Conservation (phyloP, 495 filamentous ascomycete species). For the Aspergillus homomorphus region DNA sequence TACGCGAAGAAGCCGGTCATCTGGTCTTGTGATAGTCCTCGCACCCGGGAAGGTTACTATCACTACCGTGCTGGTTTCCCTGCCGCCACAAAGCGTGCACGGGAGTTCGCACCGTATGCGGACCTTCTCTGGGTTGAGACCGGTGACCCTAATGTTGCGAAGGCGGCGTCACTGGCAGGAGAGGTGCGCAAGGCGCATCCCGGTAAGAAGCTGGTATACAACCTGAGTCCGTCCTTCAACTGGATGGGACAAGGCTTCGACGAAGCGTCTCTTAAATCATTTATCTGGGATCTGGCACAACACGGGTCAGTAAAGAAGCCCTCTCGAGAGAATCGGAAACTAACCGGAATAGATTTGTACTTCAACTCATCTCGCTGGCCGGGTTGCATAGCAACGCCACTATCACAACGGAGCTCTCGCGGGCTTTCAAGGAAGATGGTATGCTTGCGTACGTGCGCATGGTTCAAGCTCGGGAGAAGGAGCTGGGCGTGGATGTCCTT, state of each 20-base stretch:
- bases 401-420: slow-evolving; percentile 79
- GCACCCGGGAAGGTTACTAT: slow-evolving; percentile 94
- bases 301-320: slow-evolving; percentile 57
- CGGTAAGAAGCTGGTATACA: slow-evolving; percentile 91
- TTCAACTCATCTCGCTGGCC: slow-evolving; percentile 90
- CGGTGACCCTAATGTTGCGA: slow-evolving; percentile 75
- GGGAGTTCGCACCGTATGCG: slow-evolving; percentile 86
- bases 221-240: slow-evolving; percentile 94
- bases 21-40: slow-evolving; percentile 89
- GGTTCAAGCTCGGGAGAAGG: slow-evolving; percentile 85
- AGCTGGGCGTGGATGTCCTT: slow-evolving; percentile 86
- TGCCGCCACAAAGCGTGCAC: slow-evolving; percentile 88
- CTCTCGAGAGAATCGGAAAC: not conserved
- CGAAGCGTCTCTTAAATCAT: slow-evolving; percentile 71
- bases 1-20: slow-evolving; percentile 64
- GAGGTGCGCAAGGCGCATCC: slow-evolving; percentile 65
- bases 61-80: slow-evolving; percentile 86
- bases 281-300: slow-evolving; percentile 93
- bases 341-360: slow-evolving; percentile 59
- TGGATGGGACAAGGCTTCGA: slow-evolving; percentile 95
- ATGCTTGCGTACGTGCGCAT: slow-evolving; percentile 95
- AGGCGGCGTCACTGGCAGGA: slow-evolving; percentile 68
- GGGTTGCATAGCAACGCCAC: slow-evolving; percentile 87
- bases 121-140: slow-evolving; percentile 98
- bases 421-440: slow-evolving; percentile 79